phyloP scores from a whole-genome alignment of 768 basidiomycete genomes.

The Podaxis carcinomalis region DNA sequence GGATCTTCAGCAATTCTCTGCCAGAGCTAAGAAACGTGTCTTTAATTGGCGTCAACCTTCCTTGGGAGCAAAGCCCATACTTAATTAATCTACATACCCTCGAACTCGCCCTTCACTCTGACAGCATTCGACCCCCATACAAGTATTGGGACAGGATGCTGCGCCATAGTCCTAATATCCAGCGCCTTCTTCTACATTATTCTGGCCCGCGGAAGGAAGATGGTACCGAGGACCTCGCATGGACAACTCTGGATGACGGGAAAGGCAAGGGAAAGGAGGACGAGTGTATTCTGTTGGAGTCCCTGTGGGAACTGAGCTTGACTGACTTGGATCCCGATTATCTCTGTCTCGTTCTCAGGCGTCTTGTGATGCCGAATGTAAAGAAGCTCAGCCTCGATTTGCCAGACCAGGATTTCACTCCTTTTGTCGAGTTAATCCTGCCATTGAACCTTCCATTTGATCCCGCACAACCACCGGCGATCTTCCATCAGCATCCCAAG shows the following conservation, averaged over 20 bases:
- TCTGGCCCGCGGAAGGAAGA: conserved; percentile 45
- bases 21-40: conserved; percentile 52
- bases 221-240: conserved; percentile 30
- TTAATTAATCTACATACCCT: conserved; percentile 44
- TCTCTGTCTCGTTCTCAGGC: conserved; percentile 40
- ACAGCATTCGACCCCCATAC: conserved; percentile 54
- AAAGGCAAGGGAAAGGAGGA: conserved; percentile 20
- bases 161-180: conserved; percentile 41
- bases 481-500: background rate
- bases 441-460: conserved; percentile 11
- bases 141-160: conserved; percentile 51
- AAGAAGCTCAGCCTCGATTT: conserved; percentile 44
- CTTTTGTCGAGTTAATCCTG: conserved; percentile 37
- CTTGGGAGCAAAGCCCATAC: conserved; percentile 49
- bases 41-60: conserved; percentile 63
- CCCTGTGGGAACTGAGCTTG: conserved; percentile 42
- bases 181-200: conserved; percentile 49
- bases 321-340: conserved; percentile 56
- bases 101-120: conserved; percentile 57
- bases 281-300: conserved; percentile 26
- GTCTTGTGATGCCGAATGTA: conserved; percentile 42
- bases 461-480: conserved; percentile 4
- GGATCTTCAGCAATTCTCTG: conserved; percentile 48
- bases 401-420: conserved; percentile 51
- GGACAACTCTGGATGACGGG: conserved; percentile 22